Base-by-base conservation (phyloP, 2,329 filamentous ascomycete genomes). In the Diaporthe nobilis region DNA sequence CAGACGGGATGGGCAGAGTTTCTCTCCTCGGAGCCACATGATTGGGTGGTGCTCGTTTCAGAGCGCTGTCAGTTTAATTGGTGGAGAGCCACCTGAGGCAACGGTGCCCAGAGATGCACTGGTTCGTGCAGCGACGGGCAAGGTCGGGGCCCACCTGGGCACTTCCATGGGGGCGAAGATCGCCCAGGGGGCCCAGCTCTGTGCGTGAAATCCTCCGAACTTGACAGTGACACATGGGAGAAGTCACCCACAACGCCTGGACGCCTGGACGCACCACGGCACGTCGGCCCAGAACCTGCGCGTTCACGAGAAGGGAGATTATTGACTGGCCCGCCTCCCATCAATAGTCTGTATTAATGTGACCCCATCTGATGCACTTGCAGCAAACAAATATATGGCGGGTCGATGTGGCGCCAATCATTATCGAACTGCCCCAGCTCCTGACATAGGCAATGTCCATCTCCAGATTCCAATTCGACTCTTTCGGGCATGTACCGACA, bases 1-100 rank as follows among this genome's bases (percentile, higher is more conserved):
- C 60, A 47, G 65, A 55, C 65, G 65, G 65, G 65, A 70, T 70
- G 65, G 34, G 47, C 65, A 70, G 65, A 70, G 65, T 70, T 55
- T 55, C 49, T 70, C 65, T 70, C 13, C 58, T 44, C 51, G 34
- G 31, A n/a, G 71, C 71, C 22, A 28, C 51, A 13, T 76, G 75
- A 76, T 76, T 74, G 75, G 75, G 39, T 44, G n/a, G 12, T 31
- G 55, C 22, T 61, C 63, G 75, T 76, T 76, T 76, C 75, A 76
- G 73, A 65, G 42, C 67, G 73, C 51, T 72, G 67, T 75, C 67
- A 71, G 73, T 71, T 75, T 75, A 55, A 71, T 71, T 75, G 73
- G 67, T 53, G 57, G 61, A 71, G 58, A 55, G 58, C 71, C 71
- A 73, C 71, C 71, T 73, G 71, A 73, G 61, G 71, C 71, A 73